These are phyloP conservation scores for Aspergillus fumigatiaffinis DNA, from an alignment of 2,329 filamentous ascomycete species.

Conservation along the genomic window DNA sequence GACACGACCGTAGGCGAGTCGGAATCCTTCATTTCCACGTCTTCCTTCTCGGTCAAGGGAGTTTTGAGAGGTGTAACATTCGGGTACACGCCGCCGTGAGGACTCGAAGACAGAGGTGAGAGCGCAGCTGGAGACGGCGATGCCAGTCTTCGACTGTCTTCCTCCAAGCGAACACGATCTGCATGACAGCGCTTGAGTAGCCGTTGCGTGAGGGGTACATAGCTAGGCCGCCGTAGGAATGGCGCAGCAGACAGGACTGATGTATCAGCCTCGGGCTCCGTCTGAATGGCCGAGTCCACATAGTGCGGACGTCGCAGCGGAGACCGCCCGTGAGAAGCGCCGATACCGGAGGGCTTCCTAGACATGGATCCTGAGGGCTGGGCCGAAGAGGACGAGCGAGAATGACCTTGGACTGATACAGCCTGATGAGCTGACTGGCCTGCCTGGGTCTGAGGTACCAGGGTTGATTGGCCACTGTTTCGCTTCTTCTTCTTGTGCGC, in stretches of 20 bases:
- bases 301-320: slow-evolving; percentile 31
- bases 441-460: slow-evolving; percentile 38
- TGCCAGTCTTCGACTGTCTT: slow-evolving; percentile 19
- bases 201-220: slow-evolving; percentile 40
- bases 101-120: slow-evolving; percentile 11
- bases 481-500: slow-evolving; percentile 53
- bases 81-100: slow-evolving; percentile 7
- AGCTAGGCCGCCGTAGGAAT: slow-evolving; percentile 25
- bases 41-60: slow-evolving; percentile 19
- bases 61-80: slow-evolving; percentile 7
- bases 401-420: slow-evolving; percentile 33
- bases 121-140: slow-evolving; percentile 11
- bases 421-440: too few relatives aligned
- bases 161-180: slow-evolving; percentile 36
- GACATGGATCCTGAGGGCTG: slow-evolving; percentile 24
- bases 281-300: slow-evolving; percentile 41
- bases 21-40: slow-evolving; percentile 48
- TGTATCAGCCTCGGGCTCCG: slow-evolving; percentile 41
- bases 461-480: slow-evolving; percentile 51
- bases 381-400: slow-evolving; percentile 34
- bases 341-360: slow-evolving; percentile 29
- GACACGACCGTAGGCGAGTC: slow-evolving; percentile 20
- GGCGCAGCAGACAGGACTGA: slow-evolving; percentile 15
- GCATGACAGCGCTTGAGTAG: slow-evolving; percentile 41
- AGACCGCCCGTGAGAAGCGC: slow-evolving; percentile 23